A percentile compares a stretch with the other conserved stretches of the same genome.
Evolutionary conservation across 2,329 filamentous ascomycete genomes (phyloP).

Genomic region (Talaromyces sp.): DNA sequence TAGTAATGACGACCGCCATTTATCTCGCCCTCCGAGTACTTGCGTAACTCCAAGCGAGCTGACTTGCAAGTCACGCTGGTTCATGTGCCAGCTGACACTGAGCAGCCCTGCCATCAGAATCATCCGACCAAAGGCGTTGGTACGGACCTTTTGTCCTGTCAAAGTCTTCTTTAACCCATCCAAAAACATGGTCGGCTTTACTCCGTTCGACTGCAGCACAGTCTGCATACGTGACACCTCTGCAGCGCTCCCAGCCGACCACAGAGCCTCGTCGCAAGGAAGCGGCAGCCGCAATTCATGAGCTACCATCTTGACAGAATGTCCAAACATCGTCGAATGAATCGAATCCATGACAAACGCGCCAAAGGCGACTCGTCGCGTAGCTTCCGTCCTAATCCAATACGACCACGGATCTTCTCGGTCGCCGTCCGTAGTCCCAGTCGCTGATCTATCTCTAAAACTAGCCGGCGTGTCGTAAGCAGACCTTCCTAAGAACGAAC

Average conservation of each 20-base stretch:
- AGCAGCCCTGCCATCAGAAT: conserved; percentile 91
- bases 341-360: conserved; percentile 95
- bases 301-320: conserved; percentile 93
- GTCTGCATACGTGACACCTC: conserved; percentile 84
- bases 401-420: conserved; percentile 91
- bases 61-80: conserved; percentile 89
- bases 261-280: conserved; percentile 88
- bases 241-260: conserved; percentile 82
- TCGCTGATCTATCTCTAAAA: conserved; percentile 53
- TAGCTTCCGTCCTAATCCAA: conserved; percentile 94
- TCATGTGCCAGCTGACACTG: conserved; percentile 96
- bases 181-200: conserved; percentile 81
- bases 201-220: conserved; percentile 72
- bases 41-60: conserved; percentile 77
- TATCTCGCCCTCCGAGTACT: conserved; percentile 79
- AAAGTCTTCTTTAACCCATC: conserved; percentile 88
- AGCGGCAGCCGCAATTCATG: conserved; percentile 90
- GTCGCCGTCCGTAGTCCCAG: conserved; percentile 60
- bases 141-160: conserved; percentile 78
- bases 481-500: conserved; percentile 82
- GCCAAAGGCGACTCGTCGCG: conserved; percentile 81
- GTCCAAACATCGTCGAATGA: conserved; percentile 96
- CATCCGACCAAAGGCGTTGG: conserved; percentile 88
- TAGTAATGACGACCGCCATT: conserved; percentile 82
- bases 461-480: conserved; percentile 80